Base-by-base conservation (phyloP, 179 eudicot species). In the Gypsophila paniculata region DNA sequence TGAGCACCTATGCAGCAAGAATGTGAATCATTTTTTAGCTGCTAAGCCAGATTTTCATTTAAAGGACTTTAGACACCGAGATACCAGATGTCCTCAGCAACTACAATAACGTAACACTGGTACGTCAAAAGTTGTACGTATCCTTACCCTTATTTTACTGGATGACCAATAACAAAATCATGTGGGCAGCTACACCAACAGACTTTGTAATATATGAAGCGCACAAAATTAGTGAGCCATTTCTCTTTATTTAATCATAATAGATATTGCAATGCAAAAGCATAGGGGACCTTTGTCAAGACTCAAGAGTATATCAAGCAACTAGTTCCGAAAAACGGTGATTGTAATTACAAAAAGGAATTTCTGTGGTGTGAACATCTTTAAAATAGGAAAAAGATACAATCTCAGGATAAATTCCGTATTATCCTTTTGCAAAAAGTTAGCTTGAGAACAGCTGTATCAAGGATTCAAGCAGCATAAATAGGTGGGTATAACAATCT, bases 341-440 rank as follows among this genome's bases (percentile, higher is more conserved):
- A 29, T 1, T 29, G 10, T 11, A 58, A 26, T 4, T 29, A 26
- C 6, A 22, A 29, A 77, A 23, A 72, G 57, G 21, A 22, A 65
- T 57, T 2, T 19, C 2, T 12, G 13, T 61, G 36, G 39, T 73
- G 57, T 29, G 69, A 49, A 38, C 65, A 59, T 59, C 34, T n/a
- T 61, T 32, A 76, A 38, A 29, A 72, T 38, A 66, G 14, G 9
- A 67, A 13, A 13, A 11, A 72, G 44, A 38, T 65, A 22, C 23
- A 8, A 65, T 51, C 68, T 25, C 60, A 65, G 73, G 68, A 79
- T 60, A 66, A 6, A 79, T 75, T 59, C 78, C 36, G 14, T 38
- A 46, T 4, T 19, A 70, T 79, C 75, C 73, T 67, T 72, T 72
- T 21, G 13, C 51, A 15, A 29, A 67, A 54, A 71, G 79, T 51